phyloP scores from a whole-genome alignment of 257 asterid genomes.

The Nicotiana otophora region DNA sequence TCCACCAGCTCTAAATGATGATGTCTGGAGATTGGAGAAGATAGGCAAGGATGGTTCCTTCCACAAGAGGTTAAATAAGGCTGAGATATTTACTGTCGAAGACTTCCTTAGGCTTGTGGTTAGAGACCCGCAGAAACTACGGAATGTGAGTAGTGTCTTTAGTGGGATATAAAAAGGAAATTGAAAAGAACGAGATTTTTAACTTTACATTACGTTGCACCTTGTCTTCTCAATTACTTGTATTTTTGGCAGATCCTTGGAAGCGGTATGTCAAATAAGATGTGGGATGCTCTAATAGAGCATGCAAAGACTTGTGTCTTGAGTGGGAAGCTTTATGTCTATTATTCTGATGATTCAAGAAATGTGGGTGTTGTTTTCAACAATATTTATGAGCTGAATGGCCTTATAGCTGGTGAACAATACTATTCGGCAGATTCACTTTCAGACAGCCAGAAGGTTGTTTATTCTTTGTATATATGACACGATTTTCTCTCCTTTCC shows the following conservation, averaged over 20 bases:
- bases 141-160: conserved; percentile 48
- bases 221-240: conserved; percentile 9
- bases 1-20: conserved; percentile 90
- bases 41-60: conserved; percentile 99
- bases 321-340: conserved; percentile 89
- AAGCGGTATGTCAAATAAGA: conserved; percentile 96
- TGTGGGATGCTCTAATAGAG: conserved; percentile 97
- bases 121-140: conserved; percentile 81
- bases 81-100: conserved; percentile 75
- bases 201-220: background rate
- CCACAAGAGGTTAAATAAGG: conserved; percentile 83
- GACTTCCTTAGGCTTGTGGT: conserved; percentile 92
- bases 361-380: conserved; percentile 78
- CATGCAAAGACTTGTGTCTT: conserved; percentile 91
- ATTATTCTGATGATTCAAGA: conserved; percentile 79
- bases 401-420: conserved; percentile 78
- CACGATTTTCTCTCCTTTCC: background rate
- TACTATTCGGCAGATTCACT: conserved; percentile 81
- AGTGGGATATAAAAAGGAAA: background rate
- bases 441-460: conserved; percentile 94
- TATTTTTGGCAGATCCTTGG: conserved; percentile 65
- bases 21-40: conserved; percentile 98
- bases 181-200: background rate
- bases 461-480: background rate
- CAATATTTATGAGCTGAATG: conserved; percentile 85